These are phyloP conservation scores for Starmerella kuoi DNA, from an alignment of 805 yeast genomes.

Conservation along the genomic window DNA sequence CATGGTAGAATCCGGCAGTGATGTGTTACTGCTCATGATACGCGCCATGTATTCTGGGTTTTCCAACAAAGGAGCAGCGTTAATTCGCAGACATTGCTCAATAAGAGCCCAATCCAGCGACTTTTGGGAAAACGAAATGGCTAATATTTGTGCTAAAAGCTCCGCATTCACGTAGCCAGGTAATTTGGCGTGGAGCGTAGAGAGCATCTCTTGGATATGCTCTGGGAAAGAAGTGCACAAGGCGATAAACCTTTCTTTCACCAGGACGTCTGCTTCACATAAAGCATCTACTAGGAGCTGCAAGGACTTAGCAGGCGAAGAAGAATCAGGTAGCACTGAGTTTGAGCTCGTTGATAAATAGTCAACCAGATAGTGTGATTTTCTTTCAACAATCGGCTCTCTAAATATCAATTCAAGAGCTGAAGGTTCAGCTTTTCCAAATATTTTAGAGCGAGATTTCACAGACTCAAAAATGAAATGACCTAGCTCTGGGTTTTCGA, in stretches of 20 bases:
- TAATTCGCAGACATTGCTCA: neutral
- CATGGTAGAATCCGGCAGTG: constrained; percentile 1
- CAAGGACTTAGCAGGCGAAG: neutral
- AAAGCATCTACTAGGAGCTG: neutral
- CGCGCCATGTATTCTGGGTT: neutral
- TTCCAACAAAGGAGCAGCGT: constrained; percentile 7
- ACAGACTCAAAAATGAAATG: constrained; percentile 6
- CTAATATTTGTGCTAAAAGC: neutral
- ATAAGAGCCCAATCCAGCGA: constrained; percentile 6
- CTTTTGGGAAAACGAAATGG: neutral
- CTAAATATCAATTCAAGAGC: neutral
- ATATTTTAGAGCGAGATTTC: neutral
- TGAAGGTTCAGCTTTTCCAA: neutral
- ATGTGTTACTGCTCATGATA: neutral
- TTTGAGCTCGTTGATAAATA: neutral
- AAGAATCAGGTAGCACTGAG: neutral
- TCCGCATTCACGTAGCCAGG: constrained; percentile 5
- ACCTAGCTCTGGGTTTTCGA: neutral
- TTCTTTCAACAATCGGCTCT: constrained; percentile 2
- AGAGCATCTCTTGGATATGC: constrained; percentile 1
- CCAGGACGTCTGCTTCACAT: constrained; percentile 5
- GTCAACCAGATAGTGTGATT: neutral
- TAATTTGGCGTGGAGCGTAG: neutral
- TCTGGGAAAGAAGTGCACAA: constrained; percentile 8
- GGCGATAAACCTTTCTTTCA: constrained; percentile 7